A percentile compares a stretch with the other conserved stretches of the same genome.
These are phyloP conservation scores for Sindora glabra DNA, from an alignment of 306 rosid species.

Conservation along the genomic window DNA sequence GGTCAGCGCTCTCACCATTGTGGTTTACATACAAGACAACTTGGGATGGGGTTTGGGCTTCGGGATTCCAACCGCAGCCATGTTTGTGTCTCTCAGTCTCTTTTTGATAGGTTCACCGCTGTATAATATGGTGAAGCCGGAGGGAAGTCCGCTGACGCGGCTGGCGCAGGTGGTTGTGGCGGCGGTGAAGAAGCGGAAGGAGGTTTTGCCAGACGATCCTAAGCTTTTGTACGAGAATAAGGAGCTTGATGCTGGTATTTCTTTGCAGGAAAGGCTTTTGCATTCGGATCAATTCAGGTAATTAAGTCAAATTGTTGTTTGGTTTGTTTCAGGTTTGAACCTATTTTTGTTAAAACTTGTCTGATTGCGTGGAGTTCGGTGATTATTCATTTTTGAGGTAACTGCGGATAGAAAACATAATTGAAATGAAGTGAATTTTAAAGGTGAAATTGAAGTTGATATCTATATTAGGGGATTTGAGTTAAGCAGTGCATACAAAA, in stretches of 20 bases:
- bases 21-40: conserved; percentile 69
- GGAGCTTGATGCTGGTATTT: conserved; percentile 62
- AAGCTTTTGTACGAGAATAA: conserved; percentile 45
- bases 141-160: conserved; percentile 60
- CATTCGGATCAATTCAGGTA: conserved; percentile 58
- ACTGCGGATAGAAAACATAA: no score
- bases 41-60: conserved; percentile 72
- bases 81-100: conserved; percentile 45
- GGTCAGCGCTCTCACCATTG: conserved; percentile 57
- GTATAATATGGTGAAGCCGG: conserved; percentile 72
- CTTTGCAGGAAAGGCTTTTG: conserved; percentile 49
- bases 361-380: no score
- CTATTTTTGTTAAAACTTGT: no score
- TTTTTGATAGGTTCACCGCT: conserved; percentile 51
- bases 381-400: no score
- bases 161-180: conserved; percentile 58
- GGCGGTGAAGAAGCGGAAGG: conserved; percentile 46
- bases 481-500: no score
- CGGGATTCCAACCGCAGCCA: conserved; percentile 74
- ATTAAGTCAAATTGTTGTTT: no score
- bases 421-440: no score
- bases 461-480: no score
- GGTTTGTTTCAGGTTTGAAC: no score
- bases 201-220: conserved; percentile 39
- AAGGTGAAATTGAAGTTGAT: no score